A percentile compares a stretch with the other conserved stretches of the same genome.
phyloP scores from a whole-genome alignment of 129 eudicot species.

The Tanacetum coccineum region DNA sequence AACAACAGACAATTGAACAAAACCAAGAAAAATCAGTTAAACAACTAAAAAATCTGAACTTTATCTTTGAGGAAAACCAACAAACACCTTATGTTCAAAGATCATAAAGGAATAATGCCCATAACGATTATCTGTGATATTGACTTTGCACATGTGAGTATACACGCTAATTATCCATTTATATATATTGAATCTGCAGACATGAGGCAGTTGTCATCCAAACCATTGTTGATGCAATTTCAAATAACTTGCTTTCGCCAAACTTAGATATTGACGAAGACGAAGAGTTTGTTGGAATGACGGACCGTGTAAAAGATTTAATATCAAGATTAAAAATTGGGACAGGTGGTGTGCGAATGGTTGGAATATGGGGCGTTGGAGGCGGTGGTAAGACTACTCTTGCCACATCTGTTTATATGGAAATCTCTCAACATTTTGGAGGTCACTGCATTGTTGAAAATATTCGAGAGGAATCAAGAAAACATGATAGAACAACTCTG shows the following conservation, averaged over 20 bases:
- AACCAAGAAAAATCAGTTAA: no score
- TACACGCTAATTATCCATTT: not conserved
- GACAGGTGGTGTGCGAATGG: slow-evolving; percentile 9
- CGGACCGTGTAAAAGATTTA: not conserved
- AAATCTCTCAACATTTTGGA: not conserved
- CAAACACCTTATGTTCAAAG: no score
- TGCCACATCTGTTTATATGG: not conserved
- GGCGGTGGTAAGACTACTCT: slow-evolving; percentile 19
- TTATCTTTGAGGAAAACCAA: no score
- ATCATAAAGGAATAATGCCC: no score
- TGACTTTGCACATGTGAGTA: not conserved
- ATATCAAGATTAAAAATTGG: not conserved
- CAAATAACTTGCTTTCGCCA: not conserved
- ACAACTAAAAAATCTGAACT: no score
- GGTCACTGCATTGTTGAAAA: not conserved
- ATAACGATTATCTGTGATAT: no score
- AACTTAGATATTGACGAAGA: not conserved
- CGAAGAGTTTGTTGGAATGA: not conserved
- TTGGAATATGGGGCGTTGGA: slow-evolving; percentile 9
- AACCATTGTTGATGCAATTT: not conserved
- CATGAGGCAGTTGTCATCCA: not conserved
- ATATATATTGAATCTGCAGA: not conserved
- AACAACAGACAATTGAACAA: no score
- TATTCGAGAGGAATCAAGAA: not conserved
- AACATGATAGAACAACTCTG: not conserved